Evolutionary conservation across 352 stramenopile species (phyloP), one percentile per base, ranked within the genome.

Genomic region (Pythium grandisporangium): DNA sequence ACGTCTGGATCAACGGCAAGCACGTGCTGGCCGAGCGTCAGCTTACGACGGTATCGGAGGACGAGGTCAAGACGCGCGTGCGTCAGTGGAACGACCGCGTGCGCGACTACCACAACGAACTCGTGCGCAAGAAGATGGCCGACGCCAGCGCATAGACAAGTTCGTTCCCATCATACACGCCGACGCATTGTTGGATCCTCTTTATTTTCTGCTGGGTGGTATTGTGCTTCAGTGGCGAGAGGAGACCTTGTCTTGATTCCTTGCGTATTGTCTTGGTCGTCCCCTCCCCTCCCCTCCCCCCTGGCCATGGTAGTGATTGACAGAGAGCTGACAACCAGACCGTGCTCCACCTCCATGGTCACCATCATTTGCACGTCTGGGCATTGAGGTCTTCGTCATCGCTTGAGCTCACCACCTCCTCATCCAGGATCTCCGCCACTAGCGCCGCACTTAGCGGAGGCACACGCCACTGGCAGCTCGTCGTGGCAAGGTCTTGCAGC

Each of bases 1-100:
- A 96, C 54, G 83, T 94, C 17, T 95, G 80, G 81, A 83, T 96
- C 30, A 78, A 88, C 26, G 84, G 83, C 39, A 90, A 88, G 58
- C 66, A 74, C 11, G 53, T 96, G 39, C 57, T 96, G 8, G 49
- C 50, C 16, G 55, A 77, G 37, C 72, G 73, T 44, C 53, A 83
- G 50, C 65, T 96, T 23, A 82, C 63, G 37, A 93, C 84, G 19
- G 77, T 90, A 40, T 60, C 78, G 38, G 73, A 86, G 38, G 30
- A 36, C 8, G 47, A 76, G 17, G 58, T 89, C 21, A 92, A 89
- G 65, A 45, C 51, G 20, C 60, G 53, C 33, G 73, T 85, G 42
- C 59, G 51, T 42, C 56, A 80, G 41, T 92, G 73, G 78, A 53
- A 71, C 34, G 43, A 46, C 34, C 37, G 67, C 20, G 86, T 92